Percentiles rank a stretch among this genome's conserved stretches.
These are phyloP conservation scores for Asclepias syriaca DNA, from an alignment of 257 asterid genomes.

Conservation along the genomic window DNA sequence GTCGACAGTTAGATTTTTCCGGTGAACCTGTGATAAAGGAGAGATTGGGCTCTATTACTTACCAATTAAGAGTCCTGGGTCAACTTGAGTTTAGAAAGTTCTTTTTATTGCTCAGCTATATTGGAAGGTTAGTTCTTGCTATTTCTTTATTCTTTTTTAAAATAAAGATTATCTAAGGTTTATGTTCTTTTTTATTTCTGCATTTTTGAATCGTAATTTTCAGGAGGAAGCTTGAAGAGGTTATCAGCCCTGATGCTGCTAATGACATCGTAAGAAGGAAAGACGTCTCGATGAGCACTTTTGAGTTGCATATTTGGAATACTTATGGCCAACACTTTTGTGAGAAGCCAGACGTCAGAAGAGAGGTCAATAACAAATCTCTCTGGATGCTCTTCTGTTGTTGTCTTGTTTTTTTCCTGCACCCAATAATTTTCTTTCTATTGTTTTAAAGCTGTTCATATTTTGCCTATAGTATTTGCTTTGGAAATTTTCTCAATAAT, in stretches of 20 bases:
- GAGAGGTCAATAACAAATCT: conserved; percentile 28
- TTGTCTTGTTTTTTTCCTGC: not conserved
- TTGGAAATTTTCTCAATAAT: too few species aligned
- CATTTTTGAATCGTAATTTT: conserved; percentile 1
- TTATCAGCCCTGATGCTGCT: conserved; percentile 36
- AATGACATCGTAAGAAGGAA: conserved; percentile 31
- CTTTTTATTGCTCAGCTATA: conserved; percentile 61
- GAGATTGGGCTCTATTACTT: not conserved
- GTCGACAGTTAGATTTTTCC: conserved; percentile 23
- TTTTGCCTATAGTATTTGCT: not conserved
- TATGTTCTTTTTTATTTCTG: not conserved
- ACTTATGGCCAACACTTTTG: conserved; percentile 29
- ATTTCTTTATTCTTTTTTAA: not conserved
- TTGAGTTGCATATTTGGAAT: conserved; percentile 56
- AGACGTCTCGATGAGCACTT: conserved; percentile 40
- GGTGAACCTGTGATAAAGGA: conserved; percentile 18
- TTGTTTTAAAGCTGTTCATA: too few species aligned
- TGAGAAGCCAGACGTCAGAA: conserved; percentile 26
- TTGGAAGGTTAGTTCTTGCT: conserved; percentile 46
- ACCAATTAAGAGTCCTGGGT: not conserved
- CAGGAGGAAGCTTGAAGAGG: conserved; percentile 56
- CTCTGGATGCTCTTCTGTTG: not conserved
- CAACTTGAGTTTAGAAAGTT: conserved; percentile 52
- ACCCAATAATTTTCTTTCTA: not conserved
- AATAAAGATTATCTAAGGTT: not conserved